Evolutionary conservation across 1,284 basidiomycete genomes (phyloP).

Genomic region (Apiotrichum gracile): DNA sequence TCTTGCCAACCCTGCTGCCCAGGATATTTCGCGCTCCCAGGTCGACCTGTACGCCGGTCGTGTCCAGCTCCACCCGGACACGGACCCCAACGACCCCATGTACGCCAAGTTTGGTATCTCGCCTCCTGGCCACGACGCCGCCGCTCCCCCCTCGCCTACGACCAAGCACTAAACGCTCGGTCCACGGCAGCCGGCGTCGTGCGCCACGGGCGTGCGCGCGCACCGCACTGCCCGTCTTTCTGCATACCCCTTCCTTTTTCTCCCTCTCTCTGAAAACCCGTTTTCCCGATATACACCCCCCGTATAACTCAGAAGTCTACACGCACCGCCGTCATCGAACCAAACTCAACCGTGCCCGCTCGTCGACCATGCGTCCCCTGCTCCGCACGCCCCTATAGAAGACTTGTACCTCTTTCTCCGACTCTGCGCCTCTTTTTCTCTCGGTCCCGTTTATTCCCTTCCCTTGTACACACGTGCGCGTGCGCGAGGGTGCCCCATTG

Average conservation of each 20-base stretch:
- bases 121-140: constrained; percentile 10
- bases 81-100: constrained; percentile 50
- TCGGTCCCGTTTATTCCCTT: too few species aligned
- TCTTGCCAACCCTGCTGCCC: constrained; percentile 31
- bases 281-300: too few species aligned
- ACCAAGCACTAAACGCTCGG: neutral
- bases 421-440: neutral
- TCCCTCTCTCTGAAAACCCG: too few species aligned
- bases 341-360: neutral
- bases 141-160: too few species aligned
- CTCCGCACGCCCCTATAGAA: neutral
- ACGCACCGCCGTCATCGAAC: too few species aligned
- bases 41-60: constrained; percentile 55
- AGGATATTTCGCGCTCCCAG: constrained; percentile 35
- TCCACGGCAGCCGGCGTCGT: too few species aligned
- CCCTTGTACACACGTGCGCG: neutral
- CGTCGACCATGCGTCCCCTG: neutral
- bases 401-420: neutral
- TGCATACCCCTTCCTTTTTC: too few species aligned
- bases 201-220: too few species aligned
- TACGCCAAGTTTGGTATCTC: constrained; percentile 35
- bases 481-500: neutral
- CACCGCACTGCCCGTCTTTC: too few species aligned
- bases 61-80: constrained; percentile 80
- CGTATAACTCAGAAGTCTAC: too few species aligned